Evolutionary conservation across 2,329 filamentous ascomycete species (phyloP).

Genomic region (Claviceps paspali): DNA sequence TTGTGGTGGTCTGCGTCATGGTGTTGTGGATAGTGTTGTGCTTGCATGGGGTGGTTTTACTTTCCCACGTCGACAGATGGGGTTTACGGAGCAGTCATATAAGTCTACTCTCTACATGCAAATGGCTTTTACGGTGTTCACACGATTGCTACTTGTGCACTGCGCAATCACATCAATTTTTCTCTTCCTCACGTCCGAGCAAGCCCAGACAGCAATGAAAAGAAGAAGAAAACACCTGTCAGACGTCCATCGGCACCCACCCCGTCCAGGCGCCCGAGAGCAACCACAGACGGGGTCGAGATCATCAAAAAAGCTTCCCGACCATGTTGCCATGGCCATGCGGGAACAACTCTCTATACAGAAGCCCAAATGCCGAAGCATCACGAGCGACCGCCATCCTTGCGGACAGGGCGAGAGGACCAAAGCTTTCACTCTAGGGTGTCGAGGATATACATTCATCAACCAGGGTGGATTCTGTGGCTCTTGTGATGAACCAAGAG

Average conservation of each 20-base stretch:
- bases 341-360: conserved; percentile 58
- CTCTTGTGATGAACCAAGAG: conserved; percentile 87
- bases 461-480: conserved; percentile 90
- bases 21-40: no score
- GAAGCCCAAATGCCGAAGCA: no score
- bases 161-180: no score
- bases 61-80: no score
- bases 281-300: conserved; percentile 61
- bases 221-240: conserved; percentile 50
- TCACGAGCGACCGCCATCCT: conserved; percentile 38
- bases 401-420: conserved; percentile 44
- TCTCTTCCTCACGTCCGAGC: conserved; percentile 37
- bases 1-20: no score
- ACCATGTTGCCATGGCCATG: conserved; percentile 5
- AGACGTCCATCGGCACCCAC: conserved; percentile 82
- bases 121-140: no score
- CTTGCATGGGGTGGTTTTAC: no score
- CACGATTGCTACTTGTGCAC: no score
- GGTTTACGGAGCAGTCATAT: no score
- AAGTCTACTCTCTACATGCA: no score
- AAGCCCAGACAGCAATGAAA: conserved; percentile 40
- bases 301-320: conserved; percentile 52
- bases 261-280: conserved; percentile 62
- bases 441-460: conserved; percentile 80
- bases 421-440: conserved; percentile 71